Evolutionary conservation across 192 early-diverging fungal genomes (phyloP), one percentile per base, ranked within the genome.

Genomic region (Podila horticola): DNA sequence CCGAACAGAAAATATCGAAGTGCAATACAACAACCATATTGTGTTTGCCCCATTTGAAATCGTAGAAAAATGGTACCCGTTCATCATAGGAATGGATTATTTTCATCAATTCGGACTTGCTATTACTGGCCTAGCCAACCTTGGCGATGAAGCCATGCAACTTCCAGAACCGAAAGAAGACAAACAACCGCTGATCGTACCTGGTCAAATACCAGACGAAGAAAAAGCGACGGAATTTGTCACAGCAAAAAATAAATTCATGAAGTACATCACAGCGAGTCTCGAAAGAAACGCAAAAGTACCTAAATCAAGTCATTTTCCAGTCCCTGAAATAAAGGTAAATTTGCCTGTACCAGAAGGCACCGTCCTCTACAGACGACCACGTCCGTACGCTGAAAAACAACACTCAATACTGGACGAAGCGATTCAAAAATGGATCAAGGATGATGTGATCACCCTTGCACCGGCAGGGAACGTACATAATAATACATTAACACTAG

Each of bases 311-410:
- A 67, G 64, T 33, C n/a, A 48, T 41, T 74, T 58, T 28, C 64
- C 72, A 13, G 7, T 67, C 0, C 59, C 58, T n/a, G 65, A 74
- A 64, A 74, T 67, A 64, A 67, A 62, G 24, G 72, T 74, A 24
- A 52, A 51, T 36, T 22, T 67, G 26, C 71, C 62, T 22, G 57
- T 72, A n/a, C 71, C 71, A 15, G 24, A 74, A 31, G 58, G 58
- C 7, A 57, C 41, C 2, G 55, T 60, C n/a, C 41, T 67, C 0
- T 74, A 17, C 15, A 3, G 72, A 22, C 55, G 58, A 62, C 58
- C 65, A 1, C 50, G 57, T 17, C 33, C 30, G 10, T 72, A 65
- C 28, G 71, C 71, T n/a, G 33, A 64, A 62, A 31, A 55, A 31
- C 63, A 72, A 38, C 2, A 31, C 1, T 3, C n/a, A 2, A 71